Base-by-base conservation (phyloP, 2,329 filamentous ascomycete species). In the Fusarium chlamydosporum region DNA sequence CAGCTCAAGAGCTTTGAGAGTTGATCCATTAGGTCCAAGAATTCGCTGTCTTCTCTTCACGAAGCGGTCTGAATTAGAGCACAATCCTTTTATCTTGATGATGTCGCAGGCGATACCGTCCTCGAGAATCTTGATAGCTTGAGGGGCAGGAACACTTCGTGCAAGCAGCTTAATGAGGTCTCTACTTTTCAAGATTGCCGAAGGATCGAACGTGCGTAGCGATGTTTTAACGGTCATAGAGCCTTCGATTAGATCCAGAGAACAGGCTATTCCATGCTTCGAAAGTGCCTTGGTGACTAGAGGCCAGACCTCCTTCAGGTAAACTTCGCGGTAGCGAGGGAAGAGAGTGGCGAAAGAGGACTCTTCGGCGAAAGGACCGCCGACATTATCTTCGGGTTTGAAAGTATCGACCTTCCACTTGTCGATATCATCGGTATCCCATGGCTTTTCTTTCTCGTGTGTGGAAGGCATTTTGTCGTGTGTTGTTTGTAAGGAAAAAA, bases 211-310 rank as follows among this genome's bases (percentile, higher is more conserved):
- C n/a, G n/a, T n/a, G n/a, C n/a, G n/a, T n/a, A n/a, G n/a, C n/a
- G n/a, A n/a, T n/a, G n/a, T n/a, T n/a, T n/a, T n/a, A n/a, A 98
- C 95, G 1, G 92, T 94, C 95, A 98, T 98, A 78, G 90, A 93
- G 76, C 96, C 96, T 79, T 98, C 94, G 6, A 98, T 92, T 78
- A 99, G 85, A 83, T 99, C 95, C 27, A 99, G 88, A 10, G 92
- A 94, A 77, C 95, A 97, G 42, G 92, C 93, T 46, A 99, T 93
- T 70, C 94, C 94, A 58, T 87, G 84, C 80, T 96, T 96, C 75
- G 97, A 92, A 63, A 99, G 89, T 1, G 92, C 86, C 75, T 91
- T 91, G 29, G 94, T 98, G 61, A 99, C 89, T 45, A 96, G 86
- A 4, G 95, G 93, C 96, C 96, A 99, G 74, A 91, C 91, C 78